A percentile compares a stretch with the other conserved stretches of the same genome.
Conservation (phyloP, 305 asterid species). For the Fraxinus nigra region DNA sequence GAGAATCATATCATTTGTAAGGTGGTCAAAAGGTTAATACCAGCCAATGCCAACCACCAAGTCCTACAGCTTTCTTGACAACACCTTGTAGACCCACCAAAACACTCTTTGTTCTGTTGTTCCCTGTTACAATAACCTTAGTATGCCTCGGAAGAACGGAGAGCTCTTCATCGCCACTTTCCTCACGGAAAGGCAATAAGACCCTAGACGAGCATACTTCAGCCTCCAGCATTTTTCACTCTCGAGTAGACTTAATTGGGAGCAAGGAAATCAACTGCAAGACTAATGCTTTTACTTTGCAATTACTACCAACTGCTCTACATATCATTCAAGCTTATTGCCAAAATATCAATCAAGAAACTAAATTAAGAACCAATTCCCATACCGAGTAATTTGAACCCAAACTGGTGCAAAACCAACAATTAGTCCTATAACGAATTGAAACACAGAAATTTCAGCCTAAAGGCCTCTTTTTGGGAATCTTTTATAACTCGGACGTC, state of each 20-base stretch:
- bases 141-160: conserved; percentile 96
- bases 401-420: conserved; percentile 1
- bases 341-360: conserved; percentile 17
- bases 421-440: not conserved
- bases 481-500: not conserved
- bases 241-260: conserved; percentile 22
- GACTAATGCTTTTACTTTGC: conserved; percentile 4
- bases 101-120: conserved; percentile 92
- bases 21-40: conserved; percentile 32
- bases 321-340: conserved; percentile 21
- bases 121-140: conserved; percentile 89
- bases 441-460: conserved; percentile 11
- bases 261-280: conserved; percentile 9
- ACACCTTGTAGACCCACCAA: conserved; percentile 95
- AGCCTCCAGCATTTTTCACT: conserved; percentile 57
- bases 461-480: not conserved
- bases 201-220: conserved; percentile 64
- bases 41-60: conserved; percentile 99
- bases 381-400: not conserved
- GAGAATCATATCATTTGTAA: conserved; percentile 7
- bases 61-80: conserved; percentile 97
- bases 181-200: conserved; percentile 71
- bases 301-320: conserved; percentile 20
- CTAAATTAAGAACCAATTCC: conserved; percentile 6
- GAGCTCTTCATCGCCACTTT: conserved; percentile 84